Conservation (phyloP, 1,284 basidiomycete genomes). For the Moesziomyces parantarcticus region DNA sequence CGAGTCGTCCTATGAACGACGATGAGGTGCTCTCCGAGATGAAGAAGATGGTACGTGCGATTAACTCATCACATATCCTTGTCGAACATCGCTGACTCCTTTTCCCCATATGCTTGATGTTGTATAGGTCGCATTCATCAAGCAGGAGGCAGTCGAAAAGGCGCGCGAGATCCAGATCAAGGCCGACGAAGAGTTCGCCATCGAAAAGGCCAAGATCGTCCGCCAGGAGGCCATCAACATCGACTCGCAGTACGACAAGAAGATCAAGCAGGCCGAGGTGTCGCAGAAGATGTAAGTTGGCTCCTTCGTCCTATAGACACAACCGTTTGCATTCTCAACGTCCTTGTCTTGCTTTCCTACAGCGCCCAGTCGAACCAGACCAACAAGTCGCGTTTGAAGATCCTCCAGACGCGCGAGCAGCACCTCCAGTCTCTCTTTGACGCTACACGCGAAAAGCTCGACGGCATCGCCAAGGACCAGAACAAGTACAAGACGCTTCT, state of each 20-base stretch:
- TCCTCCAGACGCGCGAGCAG: constrained; percentile 92
- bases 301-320: no score
- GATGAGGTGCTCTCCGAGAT: constrained; percentile 96
- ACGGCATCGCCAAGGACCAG: constrained; percentile 77
- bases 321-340: neutral
- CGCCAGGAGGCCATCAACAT: constrained; percentile 65
- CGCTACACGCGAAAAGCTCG: constrained; percentile 76
- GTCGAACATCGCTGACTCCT: no score
- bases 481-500: constrained; percentile 70
- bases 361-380: constrained; percentile 95
- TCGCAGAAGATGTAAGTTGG: constrained; percentile 66
- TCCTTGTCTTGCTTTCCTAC: constrained; percentile 13
- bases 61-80: no score
- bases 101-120: no score
- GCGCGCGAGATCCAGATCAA: constrained; percentile 68
- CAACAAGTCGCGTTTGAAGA: constrained; percentile 88
- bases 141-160: constrained; percentile 67
- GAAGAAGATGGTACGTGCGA: constrained; percentile 90
- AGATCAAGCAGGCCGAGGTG: constrained; percentile 64
- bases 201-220: constrained; percentile 67
- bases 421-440: constrained; percentile 89
- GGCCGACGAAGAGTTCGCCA: constrained; percentile 67
- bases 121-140: constrained; percentile 67
- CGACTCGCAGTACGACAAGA: constrained; percentile 64
- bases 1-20: constrained; percentile 81